Evolutionary conservation across 2,329 filamentous ascomycete species (phyloP).

Genomic region (Chlorencoelia australis): DNA sequence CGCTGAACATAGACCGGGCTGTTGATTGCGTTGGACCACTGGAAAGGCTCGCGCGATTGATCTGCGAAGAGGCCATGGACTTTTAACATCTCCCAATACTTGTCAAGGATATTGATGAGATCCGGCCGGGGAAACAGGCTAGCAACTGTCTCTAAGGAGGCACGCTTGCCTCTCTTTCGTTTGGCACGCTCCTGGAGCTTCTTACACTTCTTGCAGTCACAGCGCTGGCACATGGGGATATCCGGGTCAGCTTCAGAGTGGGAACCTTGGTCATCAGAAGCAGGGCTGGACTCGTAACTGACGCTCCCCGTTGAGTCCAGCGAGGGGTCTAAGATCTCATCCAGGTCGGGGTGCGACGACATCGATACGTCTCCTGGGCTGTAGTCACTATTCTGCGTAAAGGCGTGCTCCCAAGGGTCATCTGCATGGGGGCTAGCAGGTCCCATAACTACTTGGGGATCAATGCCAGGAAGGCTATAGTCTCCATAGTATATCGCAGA

Average conservation of each 20-base stretch:
- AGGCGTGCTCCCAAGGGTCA: background rate
- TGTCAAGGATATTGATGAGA: slow-evolving; percentile 1
- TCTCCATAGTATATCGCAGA: slow-evolving; percentile 2
- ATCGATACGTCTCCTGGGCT: background rate
- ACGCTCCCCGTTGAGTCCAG: background rate
- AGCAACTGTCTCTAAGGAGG: background rate
- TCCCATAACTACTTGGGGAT: background rate
- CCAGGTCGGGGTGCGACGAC: background rate
- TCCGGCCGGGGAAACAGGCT: background rate
- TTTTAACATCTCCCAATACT: slow-evolving; percentile 1
- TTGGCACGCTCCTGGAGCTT: background rate
- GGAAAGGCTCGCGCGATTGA: slow-evolving; percentile 1
- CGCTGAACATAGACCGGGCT: background rate
- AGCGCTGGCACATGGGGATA: slow-evolving; percentile 1
- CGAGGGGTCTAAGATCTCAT: background rate
- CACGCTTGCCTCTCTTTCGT: slow-evolving; percentile 1
- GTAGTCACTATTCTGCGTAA: background rate
- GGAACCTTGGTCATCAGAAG: background rate
- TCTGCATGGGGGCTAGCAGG: background rate
- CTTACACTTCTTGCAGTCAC: slow-evolving; percentile 1
- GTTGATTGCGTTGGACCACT: background rate
- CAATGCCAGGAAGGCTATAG: slow-evolving; percentile 1
- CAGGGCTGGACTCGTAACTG: background rate
- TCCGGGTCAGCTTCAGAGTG: background rate
- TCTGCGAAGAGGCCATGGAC: slow-evolving; percentile 1